Conservation (phyloP, 2,329 filamentous ascomycete genomes). For the Venturia aucupariae region DNA sequence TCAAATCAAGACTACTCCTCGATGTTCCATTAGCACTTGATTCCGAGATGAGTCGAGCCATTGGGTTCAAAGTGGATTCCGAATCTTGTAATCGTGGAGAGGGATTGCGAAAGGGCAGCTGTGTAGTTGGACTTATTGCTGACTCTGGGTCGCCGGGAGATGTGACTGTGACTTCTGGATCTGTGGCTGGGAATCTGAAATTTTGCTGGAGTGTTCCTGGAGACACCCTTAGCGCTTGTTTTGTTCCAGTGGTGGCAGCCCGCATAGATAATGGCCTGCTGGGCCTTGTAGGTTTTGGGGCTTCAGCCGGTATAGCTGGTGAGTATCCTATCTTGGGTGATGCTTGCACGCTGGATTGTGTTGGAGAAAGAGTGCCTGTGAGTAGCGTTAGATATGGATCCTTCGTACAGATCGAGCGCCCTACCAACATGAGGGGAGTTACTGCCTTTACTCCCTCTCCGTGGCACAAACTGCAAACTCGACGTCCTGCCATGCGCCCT, state of each 20-base stretch:
- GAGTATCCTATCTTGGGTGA: constrained; percentile 3
- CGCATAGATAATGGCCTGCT: not conserved
- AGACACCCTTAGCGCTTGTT: constrained; percentile 29
- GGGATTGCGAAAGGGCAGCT: constrained; percentile 19
- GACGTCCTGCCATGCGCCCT: constrained; percentile 68
- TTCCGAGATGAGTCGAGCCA: constrained; percentile 64
- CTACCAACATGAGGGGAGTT: constrained; percentile 18
- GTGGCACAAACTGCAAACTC: constrained; percentile 66
- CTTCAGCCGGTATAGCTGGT: not conserved
- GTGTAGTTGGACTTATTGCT: constrained; percentile 14
- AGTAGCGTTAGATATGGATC: not conserved
- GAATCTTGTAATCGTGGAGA: constrained; percentile 27
- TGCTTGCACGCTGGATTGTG: not conserved
- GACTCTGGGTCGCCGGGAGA: constrained; percentile 13
- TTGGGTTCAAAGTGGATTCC: constrained; percentile 43
- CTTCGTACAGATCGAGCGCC: constrained; percentile 18
- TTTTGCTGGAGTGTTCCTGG: constrained; percentile 36
- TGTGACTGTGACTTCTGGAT: not conserved
- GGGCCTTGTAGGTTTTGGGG: constrained; percentile 7
- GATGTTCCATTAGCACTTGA: constrained; percentile 72
- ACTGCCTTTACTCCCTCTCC: constrained; percentile 20
- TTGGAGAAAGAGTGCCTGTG: not conserved
- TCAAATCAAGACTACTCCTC: constrained; percentile 83
- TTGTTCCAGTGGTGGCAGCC: constrained; percentile 18
- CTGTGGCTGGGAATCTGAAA: constrained; percentile 48